Evolutionary conservation across 2,329 filamentous ascomycete genomes (phyloP).

Genomic region (Myriosclerotinia duriaeana): DNA sequence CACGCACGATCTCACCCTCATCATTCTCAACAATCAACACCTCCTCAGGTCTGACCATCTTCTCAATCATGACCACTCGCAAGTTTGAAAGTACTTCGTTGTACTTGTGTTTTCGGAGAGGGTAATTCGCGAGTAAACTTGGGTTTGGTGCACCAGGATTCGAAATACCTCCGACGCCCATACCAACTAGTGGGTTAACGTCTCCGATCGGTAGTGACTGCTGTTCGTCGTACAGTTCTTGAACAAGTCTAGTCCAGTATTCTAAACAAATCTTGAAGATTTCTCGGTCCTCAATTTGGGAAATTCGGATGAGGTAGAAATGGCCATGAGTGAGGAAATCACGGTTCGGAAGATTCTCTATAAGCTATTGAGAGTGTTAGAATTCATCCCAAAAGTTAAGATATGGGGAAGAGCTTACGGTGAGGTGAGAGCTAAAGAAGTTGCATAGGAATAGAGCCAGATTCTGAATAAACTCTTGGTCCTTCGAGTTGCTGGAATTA

Average conservation of each 20-base stretch:
- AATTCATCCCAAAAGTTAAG: slow-evolving; percentile 14
- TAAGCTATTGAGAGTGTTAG: slow-evolving; percentile 57
- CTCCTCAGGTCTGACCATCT: slow-evolving; percentile 98
- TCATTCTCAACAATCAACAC: slow-evolving; percentile 99
- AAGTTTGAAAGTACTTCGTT: slow-evolving; percentile 90
- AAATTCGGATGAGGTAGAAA: slow-evolving; percentile 97
- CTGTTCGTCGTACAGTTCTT: slow-evolving; percentile 98
- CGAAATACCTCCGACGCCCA: slow-evolving; percentile 67
- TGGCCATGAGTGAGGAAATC: slow-evolving; percentile 95
- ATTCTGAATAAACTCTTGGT: slow-evolving; percentile 98
- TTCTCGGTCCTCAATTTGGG: slow-evolving; percentile 96
- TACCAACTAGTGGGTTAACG: slow-evolving; percentile 81
- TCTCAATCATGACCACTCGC: slow-evolving; percentile 98
- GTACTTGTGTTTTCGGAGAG: slow-evolving; percentile 97
- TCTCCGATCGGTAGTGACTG: slow-evolving; percentile 92
- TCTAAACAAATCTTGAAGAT: slow-evolving; percentile 99
- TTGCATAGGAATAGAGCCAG: slow-evolving; percentile 93
- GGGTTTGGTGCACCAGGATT: slow-evolving; percentile 85
- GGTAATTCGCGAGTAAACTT: slow-evolving; percentile 80
- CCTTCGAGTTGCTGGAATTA: slow-evolving; percentile 82
- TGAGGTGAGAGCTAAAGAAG: slow-evolving; percentile 92
- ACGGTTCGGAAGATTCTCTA: slow-evolving; percentile 91
- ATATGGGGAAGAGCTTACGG: slow-evolving; percentile 50
- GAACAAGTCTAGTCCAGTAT: slow-evolving; percentile 98
- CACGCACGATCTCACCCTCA: slow-evolving; percentile 96